Evolutionary conservation across 83 land plant genomes (phyloP).

Genomic region (Thuja plicata): DNA sequence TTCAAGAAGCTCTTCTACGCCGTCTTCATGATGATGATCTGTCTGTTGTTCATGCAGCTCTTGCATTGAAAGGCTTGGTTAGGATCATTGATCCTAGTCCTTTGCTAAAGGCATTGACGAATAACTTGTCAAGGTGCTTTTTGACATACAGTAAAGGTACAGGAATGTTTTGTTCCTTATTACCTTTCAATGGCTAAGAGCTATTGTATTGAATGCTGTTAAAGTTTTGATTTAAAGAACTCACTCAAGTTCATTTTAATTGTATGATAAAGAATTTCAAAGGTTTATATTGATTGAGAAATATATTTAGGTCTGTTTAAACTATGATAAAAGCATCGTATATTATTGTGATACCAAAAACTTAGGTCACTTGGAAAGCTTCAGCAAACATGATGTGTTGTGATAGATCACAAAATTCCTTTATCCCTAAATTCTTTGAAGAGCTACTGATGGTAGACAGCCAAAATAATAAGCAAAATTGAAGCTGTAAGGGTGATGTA

Average conservation of each 20-base stretch:
- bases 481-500: not conserved
- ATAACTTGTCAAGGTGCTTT: constrained; percentile 45
- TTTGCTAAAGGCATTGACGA: constrained; percentile 39
- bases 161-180: not conserved
- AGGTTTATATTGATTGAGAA: not conserved
- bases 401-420: not conserved
- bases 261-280: not conserved
- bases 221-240: not conserved
- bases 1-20: constrained; percentile 52
- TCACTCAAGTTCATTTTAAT: not conserved
- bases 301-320: not conserved
- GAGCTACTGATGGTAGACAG: too few relatives aligned
- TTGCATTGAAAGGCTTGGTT: constrained; percentile 51
- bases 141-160: constrained; percentile 38
- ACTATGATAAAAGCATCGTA: not conserved
- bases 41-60: constrained; percentile 57
- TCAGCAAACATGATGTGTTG: not conserved
- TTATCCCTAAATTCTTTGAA: not conserved
- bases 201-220: not conserved
- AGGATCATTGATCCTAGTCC: constrained; percentile 26
- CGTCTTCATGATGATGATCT: constrained; percentile 76
- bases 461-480: not conserved
- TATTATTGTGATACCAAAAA: not conserved
- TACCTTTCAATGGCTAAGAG: not conserved
- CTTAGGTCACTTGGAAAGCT: not conserved